Conservation (phyloP, 2,329 filamentous ascomycete species). For the Aciculosporium take region DNA sequence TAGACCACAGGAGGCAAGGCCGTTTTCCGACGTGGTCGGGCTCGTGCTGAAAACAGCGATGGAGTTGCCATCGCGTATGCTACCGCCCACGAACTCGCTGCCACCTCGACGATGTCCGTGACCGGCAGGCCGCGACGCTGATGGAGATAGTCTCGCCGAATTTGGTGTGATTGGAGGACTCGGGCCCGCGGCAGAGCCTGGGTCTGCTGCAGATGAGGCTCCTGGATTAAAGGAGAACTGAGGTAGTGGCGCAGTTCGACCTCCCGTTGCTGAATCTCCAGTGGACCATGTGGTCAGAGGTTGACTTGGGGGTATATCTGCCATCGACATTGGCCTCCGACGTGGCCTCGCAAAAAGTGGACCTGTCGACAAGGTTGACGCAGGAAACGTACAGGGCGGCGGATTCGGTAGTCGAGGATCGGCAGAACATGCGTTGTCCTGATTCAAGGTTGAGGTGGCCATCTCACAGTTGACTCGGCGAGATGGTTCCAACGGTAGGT, state of each 20-base stretch:
- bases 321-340: conserved; percentile 38
- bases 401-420: conserved; percentile 42
- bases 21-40: conserved; percentile 49
- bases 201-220: conserved; percentile 20
- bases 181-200: conserved; percentile 24
- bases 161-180: conserved; percentile 42
- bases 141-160: conserved; percentile 35
- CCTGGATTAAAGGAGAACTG: conserved; percentile 44
- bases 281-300: conserved; percentile 14
- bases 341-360: conserved; percentile 31
- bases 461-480: background rate
- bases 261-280: conserved; percentile 15
- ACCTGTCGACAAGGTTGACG: conserved; percentile 24
- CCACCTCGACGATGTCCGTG: conserved; percentile 69
- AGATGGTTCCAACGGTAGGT: conserved; percentile 8
- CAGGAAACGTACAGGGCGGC: conserved; percentile 51
- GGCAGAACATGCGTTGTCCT: background rate
- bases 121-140: conserved; percentile 42
- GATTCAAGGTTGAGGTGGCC: background rate
- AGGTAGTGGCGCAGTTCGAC: conserved; percentile 30
- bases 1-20: conserved; percentile 42
- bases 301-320: conserved; percentile 27
- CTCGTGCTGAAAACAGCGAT: conserved; percentile 53
- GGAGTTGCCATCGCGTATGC: conserved; percentile 41
- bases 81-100: conserved; percentile 77